These are phyloP conservation scores for Panicum hallii DNA, from an alignment of 202 grass and related monocot genomes.

Conservation along the genomic window DNA sequence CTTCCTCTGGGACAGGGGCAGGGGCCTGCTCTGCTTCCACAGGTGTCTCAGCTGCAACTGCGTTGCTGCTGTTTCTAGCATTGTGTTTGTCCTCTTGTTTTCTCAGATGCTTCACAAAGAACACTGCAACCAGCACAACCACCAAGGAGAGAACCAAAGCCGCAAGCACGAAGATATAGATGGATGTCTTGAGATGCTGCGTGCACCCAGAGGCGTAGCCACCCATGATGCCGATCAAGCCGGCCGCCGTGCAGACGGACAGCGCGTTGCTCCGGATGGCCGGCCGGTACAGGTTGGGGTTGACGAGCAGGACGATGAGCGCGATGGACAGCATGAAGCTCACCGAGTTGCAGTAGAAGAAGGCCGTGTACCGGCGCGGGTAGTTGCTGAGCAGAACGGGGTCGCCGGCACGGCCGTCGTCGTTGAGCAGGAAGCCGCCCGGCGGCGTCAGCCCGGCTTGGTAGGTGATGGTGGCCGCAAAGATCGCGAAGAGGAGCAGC, in stretches of 20 bases:
- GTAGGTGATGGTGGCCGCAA: constrained; percentile 41
- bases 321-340: constrained; percentile 50
- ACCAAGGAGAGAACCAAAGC: constrained; percentile 7
- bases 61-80: not conserved
- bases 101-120: not conserved
- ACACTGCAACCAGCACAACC: not conserved
- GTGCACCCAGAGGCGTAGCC: constrained; percentile 40
- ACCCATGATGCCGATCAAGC: constrained; percentile 19
- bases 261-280: constrained; percentile 37
- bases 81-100: not conserved
- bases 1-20: not conserved
- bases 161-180: constrained; percentile 27
- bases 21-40: not conserved
- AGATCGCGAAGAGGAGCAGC: constrained; percentile 40
- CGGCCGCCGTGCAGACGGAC: constrained; percentile 12
- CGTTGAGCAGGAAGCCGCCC: constrained; percentile 14
- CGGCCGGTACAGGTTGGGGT: constrained; percentile 26
- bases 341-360: constrained; percentile 53
- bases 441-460: constrained; percentile 46
- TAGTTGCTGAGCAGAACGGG: constrained; percentile 35
- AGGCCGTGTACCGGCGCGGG: constrained; percentile 2
- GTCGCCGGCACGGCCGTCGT: constrained; percentile 20
- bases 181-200: not conserved
- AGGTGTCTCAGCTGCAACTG: not conserved
- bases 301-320: constrained; percentile 46